A percentile compares a stretch with the other conserved stretches of the same genome.
Evolutionary conservation across 2,329 filamentous ascomycete species (phyloP).

Genomic region (Penicillium verrucosum): DNA sequence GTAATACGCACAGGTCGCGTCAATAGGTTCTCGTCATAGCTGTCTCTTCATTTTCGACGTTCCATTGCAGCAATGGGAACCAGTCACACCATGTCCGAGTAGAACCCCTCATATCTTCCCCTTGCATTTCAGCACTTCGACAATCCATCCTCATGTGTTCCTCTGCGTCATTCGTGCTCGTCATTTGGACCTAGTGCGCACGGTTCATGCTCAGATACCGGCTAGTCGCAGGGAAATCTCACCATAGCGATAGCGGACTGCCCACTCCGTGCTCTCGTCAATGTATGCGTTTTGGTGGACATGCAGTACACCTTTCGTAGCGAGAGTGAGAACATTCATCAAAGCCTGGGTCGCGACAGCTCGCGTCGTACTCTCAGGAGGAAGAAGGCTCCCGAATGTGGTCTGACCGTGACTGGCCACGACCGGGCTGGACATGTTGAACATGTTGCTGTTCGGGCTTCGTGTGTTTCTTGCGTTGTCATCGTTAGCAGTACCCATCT

Average conservation of each 20-base stretch:
- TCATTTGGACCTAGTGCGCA: neutral
- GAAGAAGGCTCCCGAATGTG: conserved; percentile 67
- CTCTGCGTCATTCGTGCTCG: neutral
- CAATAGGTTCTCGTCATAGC: neutral
- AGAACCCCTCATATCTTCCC: neutral
- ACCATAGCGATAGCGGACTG: conserved; percentile 24
- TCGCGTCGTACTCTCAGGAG: conserved; percentile 52
- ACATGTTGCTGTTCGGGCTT: neutral
- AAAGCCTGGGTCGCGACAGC: conserved; percentile 71
- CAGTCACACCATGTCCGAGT: neutral
- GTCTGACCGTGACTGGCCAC: conserved; percentile 36
- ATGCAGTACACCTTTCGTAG: conserved; percentile 61
- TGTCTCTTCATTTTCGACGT: neutral
- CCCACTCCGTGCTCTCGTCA: conserved; percentile 25
- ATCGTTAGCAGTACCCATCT: conserved; percentile 32
- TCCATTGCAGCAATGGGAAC: neutral
- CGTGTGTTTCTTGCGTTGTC: neutral
- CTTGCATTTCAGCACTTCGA: neutral
- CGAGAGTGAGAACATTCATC: conserved; percentile 69
- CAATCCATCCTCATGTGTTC: neutral
- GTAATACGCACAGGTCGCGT: conserved; percentile 1
- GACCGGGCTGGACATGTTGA: neutral
- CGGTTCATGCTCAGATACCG: neutral
- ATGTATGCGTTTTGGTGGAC: conserved; percentile 58
- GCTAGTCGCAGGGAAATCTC: conserved; percentile 30